Evolutionary conservation across 2,329 filamentous ascomycete species (phyloP).

Genomic region (Paramyrothecium roridum): DNA sequence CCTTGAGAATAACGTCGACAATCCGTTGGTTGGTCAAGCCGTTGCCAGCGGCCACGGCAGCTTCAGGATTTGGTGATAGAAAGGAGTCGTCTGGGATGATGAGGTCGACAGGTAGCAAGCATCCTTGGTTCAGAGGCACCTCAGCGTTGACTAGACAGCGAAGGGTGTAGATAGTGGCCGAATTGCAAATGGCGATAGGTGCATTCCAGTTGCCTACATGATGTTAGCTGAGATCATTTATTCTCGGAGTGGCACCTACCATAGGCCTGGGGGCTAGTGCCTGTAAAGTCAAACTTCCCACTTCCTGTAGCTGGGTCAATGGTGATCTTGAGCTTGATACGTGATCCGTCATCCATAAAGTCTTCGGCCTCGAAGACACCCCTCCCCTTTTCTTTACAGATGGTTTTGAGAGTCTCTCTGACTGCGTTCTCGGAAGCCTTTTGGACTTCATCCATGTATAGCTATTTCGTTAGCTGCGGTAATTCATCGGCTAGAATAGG

Average conservation of each 20-base stretch:
- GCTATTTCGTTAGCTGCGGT: slow-evolving; percentile 21
- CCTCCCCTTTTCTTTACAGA: no score
- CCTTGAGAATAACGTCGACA: slow-evolving; percentile 78
- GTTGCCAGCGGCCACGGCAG: slow-evolving; percentile 81
- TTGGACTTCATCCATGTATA: slow-evolving; percentile 37
- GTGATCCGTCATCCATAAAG: slow-evolving; percentile 84
- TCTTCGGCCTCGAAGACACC: no score
- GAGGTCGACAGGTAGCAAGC: slow-evolving; percentile 72
- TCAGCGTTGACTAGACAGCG: slow-evolving; percentile 77
- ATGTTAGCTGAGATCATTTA: no score
- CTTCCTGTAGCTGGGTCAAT: slow-evolving; percentile 69
- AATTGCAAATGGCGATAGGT: slow-evolving; percentile 28
- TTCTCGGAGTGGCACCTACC: no score
- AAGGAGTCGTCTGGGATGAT: slow-evolving; percentile 70
- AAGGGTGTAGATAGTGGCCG: slow-evolving; percentile 80
- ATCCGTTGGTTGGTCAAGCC: slow-evolving; percentile 78
- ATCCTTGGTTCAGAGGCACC: slow-evolving; percentile 85
- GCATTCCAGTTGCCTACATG: slow-evolving; percentile 32
- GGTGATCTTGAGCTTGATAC: slow-evolving; percentile 70
- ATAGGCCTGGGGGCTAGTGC: slow-evolving; percentile 25
- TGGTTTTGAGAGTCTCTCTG: no score
- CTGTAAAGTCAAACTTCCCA: slow-evolving; percentile 58
- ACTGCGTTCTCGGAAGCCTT: slow-evolving; percentile 8
- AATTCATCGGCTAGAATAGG: no score
- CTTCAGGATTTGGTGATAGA: slow-evolving; percentile 70